phyloP scores from a whole-genome alignment of 257 asterid species.

The Cruciata laevipes region DNA sequence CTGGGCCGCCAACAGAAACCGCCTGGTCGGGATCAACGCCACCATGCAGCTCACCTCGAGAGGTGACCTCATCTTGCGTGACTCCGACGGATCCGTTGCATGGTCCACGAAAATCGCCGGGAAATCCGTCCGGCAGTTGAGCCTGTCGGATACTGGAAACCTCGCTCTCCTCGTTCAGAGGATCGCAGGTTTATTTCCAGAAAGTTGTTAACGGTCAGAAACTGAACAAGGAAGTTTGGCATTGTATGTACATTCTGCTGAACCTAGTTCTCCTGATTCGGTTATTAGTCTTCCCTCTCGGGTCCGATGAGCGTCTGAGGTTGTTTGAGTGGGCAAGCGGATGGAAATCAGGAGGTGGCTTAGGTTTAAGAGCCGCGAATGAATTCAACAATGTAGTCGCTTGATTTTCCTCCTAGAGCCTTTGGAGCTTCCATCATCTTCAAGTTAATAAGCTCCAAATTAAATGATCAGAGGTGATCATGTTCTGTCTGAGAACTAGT shows the following conservation, averaged over 20 bases:
- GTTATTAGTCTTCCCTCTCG: constrained; percentile 6
- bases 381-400: too few species aligned
- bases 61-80: constrained; percentile 33
- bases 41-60: constrained; percentile 28
- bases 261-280: constrained; percentile 10
- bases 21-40: constrained; percentile 30
- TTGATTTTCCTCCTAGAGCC: too few species aligned
- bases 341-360: too few species aligned
- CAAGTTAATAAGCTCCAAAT: too few species aligned
- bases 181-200: constrained; percentile 20
- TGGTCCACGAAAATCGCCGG: constrained; percentile 47
- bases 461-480: too few species aligned
- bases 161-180: constrained; percentile 24
- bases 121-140: constrained; percentile 25
- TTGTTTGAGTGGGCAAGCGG: background rate
- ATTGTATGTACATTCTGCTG: constrained; percentile 18
- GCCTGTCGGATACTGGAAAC: constrained; percentile 33
- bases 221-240: constrained; percentile 22
- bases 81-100: constrained; percentile 28
- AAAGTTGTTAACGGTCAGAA: background rate
- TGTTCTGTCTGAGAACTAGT: too few species aligned
- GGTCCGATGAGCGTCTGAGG: background rate
- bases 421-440: too few species aligned
- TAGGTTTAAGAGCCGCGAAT: too few species aligned
- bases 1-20: constrained; percentile 43